Conservation (phyloP, 2,329 filamentous ascomycete species). For the Trichoderma simmonsii region DNA sequence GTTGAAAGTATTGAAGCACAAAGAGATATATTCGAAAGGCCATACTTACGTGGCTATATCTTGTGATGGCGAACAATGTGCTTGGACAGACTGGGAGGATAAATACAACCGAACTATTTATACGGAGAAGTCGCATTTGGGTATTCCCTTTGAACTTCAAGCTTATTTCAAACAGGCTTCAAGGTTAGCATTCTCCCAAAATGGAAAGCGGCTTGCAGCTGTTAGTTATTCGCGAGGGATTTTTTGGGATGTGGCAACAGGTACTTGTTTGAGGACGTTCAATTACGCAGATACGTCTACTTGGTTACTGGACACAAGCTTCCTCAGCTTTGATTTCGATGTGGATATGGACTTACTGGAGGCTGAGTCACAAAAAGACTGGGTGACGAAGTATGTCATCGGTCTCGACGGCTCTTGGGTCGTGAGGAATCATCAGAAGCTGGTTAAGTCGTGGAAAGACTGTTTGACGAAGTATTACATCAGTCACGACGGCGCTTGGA, state of each 20-base stretch:
- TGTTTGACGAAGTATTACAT: neutral
- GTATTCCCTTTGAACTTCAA: accelerated
- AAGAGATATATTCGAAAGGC: too few relatives aligned
- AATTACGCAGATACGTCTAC: accelerated
- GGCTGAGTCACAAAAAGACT: too few relatives aligned
- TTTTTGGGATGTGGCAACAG: neutral
- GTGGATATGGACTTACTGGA: too few relatives aligned
- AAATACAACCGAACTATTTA: accelerated
- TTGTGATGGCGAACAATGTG: neutral
- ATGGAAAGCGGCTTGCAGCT: neutral
- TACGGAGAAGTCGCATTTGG: too few relatives aligned
- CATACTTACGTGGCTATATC: neutral
- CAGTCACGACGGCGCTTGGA: neutral
- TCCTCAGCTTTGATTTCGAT: neutral
- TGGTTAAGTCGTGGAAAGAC: neutral
- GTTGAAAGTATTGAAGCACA: neutral
- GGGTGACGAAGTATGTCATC: too few relatives aligned
- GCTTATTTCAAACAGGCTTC: accelerated
- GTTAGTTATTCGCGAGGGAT: accelerated
- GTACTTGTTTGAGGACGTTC: neutral
- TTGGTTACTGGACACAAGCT: neutral
- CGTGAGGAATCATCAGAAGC: too few relatives aligned
- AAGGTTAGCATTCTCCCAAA: neutral
- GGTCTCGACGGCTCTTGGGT: too few relatives aligned
- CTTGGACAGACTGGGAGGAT: neutral